phyloP scores from a whole-genome alignment of 768 basidiomycete genomes.

The Cystofilobasidium ferigula region DNA sequence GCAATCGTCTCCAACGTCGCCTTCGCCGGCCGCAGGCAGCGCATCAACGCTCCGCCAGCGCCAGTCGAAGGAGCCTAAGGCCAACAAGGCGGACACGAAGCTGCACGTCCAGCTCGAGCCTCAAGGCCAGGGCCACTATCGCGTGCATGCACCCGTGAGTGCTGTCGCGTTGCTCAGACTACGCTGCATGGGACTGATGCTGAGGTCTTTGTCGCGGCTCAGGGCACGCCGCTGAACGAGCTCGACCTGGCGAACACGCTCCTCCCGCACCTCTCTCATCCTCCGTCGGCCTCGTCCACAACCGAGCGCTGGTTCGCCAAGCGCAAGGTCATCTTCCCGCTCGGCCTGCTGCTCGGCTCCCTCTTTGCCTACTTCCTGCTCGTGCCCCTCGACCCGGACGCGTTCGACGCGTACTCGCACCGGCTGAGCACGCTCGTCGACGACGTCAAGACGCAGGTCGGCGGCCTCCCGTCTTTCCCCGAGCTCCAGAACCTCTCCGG shows the following conservation, averaged over 20 bases:
- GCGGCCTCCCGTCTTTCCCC: constrained; percentile 3
- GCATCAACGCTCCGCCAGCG: not conserved
- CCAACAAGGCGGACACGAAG: too few relatives aligned
- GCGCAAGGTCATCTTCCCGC: constrained; percentile 7
- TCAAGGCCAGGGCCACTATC: constrained; percentile 9
- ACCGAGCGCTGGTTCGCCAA: too few relatives aligned
- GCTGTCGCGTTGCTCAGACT: not conserved
- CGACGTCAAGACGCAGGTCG: constrained; percentile 7
- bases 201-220: not conserved
- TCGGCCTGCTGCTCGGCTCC: constrained; percentile 13
- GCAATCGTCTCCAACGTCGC: too few relatives aligned
- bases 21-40: constrained; percentile 1
- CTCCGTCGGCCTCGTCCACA: not conserved
- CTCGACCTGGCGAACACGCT: constrained; percentile 5
- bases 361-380: constrained; percentile 20
- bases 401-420: constrained; percentile 21
- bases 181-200: not conserved
- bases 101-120: constrained; percentile 6
- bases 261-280: not conserved
- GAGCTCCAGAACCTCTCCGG: not conserved
- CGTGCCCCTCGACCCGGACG: constrained; percentile 17
- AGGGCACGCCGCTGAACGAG: constrained; percentile 19
- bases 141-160: not conserved
- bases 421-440: constrained; percentile 14
- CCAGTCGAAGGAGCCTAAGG: too few relatives aligned